A percentile compares a stretch with the other conserved stretches of the same genome.
These are phyloP conservation scores for Ocimum tenuiflorum DNA, from an alignment of 257 asterid species.

Conservation along the genomic window DNA sequence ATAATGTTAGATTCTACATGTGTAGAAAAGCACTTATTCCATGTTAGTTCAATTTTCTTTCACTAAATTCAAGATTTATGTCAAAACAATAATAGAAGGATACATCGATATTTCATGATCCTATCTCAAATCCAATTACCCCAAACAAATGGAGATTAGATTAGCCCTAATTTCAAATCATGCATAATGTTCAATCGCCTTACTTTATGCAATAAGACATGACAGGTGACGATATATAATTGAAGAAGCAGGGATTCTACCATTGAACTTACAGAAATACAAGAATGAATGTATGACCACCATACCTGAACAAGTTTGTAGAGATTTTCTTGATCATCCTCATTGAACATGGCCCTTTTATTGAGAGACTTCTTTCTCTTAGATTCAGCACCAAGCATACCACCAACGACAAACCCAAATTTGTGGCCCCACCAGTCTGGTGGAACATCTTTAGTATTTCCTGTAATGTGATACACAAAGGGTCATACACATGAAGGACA, in stretches of 20 bases:
- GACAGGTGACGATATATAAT: not conserved
- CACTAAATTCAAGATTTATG: not conserved
- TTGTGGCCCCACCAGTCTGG: conserved; percentile 90
- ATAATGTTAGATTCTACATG: not conserved
- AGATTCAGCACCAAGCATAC: conserved; percentile 81
- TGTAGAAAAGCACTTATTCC: not conserved
- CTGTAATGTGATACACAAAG: conserved; percentile 21
- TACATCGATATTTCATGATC: not conserved
- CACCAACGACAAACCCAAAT: conserved; percentile 74
- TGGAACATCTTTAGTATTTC: conserved; percentile 42
- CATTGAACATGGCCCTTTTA: conserved; percentile 53
- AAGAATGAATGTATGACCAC: conserved; percentile 2
- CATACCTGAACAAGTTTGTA: conserved; percentile 81
- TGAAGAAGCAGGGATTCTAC: not conserved
- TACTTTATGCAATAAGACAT: not conserved
- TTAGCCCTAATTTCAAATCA: no score
- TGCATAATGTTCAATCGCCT: no score
- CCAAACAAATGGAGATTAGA: no score
- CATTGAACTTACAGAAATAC: not conserved
- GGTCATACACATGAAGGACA: not conserved
- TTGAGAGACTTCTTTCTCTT: conserved; percentile 45
- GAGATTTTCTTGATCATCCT: conserved; percentile 92
- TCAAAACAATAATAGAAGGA: not conserved
- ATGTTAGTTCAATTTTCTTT: not conserved
- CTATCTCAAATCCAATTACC: not conserved